Base-by-base conservation (phyloP, 2,329 filamentous ascomycete species). In the Xylogone sp. region DNA sequence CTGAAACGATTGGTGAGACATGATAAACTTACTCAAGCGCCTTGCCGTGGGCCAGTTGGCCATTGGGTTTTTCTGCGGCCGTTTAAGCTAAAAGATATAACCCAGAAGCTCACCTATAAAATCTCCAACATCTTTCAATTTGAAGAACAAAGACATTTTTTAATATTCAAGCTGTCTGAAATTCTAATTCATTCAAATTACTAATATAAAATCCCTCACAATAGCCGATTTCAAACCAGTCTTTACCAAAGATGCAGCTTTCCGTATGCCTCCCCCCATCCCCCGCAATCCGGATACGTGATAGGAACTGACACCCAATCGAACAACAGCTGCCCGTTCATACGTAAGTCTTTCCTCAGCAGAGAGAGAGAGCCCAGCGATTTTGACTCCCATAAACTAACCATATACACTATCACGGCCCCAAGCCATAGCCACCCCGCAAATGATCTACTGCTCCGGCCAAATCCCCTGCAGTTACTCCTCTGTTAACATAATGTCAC, bases 401-500 rank as follows among this genome's bases (percentile, higher is more conserved):
- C 8, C 7, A 31, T 29, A 19, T n/a, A 21, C 4, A 20, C 13
- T 29, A 55, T 43, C 44, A 53, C 62, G 83, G 80, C 84, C 81
- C 59, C 82, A 85, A 65, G 82, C 82, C 63, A 79, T 86, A 71
- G 83, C 84, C 72, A 84, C 83, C 53, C 75, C 82, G 21, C 74
- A 71, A 49, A 79, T 81, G 65, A 83, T 86, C 72, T 86, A 84
- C 75, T 84, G 80, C 75, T 86, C 82, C 9, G 83, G 83, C 56
- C 81, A 66, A 56, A 67, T 68, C 31, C 65, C 65, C 20, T 65
- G 60, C 56, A 61, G n/a, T n/a, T n/a, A n/a, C n/a, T n/a, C n/a
- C n/a, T n/a, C n/a, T n/a, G n/a, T n/a, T n/a, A n/a, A n/a, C n/a
- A n/a, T n/a, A n/a, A n/a, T n/a, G n/a, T n/a, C n/a, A n/a, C n/a